phyloP scores from a whole-genome alignment of 75 land plant genomes.

The Azolla pinnata region DNA sequence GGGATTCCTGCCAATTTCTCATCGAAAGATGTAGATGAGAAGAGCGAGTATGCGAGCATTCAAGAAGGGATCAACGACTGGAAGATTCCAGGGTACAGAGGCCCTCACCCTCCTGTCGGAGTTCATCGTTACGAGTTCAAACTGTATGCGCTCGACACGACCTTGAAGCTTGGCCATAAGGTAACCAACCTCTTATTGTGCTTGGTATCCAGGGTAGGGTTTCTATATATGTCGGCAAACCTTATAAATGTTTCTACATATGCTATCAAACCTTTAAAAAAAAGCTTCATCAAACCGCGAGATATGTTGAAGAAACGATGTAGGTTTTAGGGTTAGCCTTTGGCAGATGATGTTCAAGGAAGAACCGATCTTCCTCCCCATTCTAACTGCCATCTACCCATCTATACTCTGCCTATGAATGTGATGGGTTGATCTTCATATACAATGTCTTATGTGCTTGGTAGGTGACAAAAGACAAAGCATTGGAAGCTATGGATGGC shows the following conservation, averaged over 20 bases:
- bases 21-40: conserved; percentile 38
- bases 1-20: conserved; percentile 76
- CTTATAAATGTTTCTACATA: background rate
- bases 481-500: conserved; percentile 60
- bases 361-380: no score
- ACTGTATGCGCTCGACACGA: conserved; percentile 66
- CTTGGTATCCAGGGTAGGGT: background rate
- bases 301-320: background rate
- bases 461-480: conserved; percentile 70
- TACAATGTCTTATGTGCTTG: background rate
- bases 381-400: no score
- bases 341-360: background rate
- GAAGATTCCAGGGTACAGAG: conserved; percentile 76
- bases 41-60: conserved; percentile 44
- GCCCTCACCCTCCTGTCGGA: conserved; percentile 39
- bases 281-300: background rate
- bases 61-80: conserved; percentile 62
- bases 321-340: background rate
- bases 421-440: background rate
- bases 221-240: background rate
- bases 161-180: conserved; percentile 62
- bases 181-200: conserved; percentile 13
- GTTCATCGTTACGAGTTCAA: conserved; percentile 51
- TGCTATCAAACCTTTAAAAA: background rate
- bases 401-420: no score